Conservation (phyloP, 2,329 filamentous ascomycete species). For the Epichloe sp. region DNA sequence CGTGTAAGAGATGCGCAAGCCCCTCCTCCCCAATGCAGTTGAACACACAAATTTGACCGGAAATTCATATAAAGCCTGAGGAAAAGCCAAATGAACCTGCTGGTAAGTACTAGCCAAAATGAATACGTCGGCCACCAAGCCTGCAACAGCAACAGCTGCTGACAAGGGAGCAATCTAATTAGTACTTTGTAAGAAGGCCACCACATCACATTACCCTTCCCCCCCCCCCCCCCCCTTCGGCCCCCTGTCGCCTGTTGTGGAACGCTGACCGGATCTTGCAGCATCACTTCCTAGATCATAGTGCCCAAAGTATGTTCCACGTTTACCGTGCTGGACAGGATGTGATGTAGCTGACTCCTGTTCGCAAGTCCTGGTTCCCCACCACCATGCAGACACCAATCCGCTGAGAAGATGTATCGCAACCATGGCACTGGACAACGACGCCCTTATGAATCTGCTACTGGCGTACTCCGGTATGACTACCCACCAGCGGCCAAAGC, state of each 20-base stretch:
- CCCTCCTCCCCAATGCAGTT: background rate
- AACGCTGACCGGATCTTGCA: constrained; percentile 7
- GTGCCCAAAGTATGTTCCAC: constrained; percentile 40
- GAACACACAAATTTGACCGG: background rate
- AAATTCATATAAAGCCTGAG: constrained; percentile 1
- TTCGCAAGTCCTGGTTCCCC: constrained; percentile 30
- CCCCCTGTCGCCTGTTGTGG: background rate
- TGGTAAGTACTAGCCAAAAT: constrained; percentile 26
- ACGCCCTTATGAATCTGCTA: constrained; percentile 62
- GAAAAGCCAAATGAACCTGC: constrained; percentile 67
- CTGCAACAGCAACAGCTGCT: background rate
- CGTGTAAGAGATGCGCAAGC: constrained; percentile 17
- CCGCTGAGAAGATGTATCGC: constrained; percentile 37
- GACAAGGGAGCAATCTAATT: background rate
- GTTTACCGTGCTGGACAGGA: background rate
- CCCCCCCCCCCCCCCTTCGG: no score
- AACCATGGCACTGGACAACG: constrained; percentile 52
- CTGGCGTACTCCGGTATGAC: constrained; percentile 56
- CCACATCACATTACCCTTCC: background rate
- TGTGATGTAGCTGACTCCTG: constrained; percentile 20
- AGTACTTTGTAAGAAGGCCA: constrained; percentile 34
- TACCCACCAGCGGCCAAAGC: background rate
- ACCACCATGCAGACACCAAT: constrained; percentile 39
- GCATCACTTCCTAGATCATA: constrained; percentile 64
- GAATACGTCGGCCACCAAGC: background rate